Evolutionary conservation across 176 grass and related monocot genomes (phyloP), one percentile per base, ranked within the genome.

Genomic region (Oryza punctata): DNA sequence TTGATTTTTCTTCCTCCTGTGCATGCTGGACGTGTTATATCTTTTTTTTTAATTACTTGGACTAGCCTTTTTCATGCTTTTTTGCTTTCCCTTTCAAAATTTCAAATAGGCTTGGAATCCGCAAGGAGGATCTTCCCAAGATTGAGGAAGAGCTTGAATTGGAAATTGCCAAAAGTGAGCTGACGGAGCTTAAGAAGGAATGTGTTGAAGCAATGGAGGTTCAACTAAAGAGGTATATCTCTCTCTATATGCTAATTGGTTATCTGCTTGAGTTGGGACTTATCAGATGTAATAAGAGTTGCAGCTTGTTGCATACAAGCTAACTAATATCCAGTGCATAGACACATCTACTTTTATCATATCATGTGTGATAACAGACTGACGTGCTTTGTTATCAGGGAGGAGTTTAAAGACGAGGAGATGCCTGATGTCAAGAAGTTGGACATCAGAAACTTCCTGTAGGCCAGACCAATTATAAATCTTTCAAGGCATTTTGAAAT

Each of bases 401-500:
- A 99, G 83, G 97, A 99, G 81, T 99, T 99, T 46, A 90, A 96
- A 85, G 97, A 92, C 60, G 97, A 99, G 75, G 69, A 80, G 86
- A 92, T 96, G 93, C 88, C 91, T 86, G 91, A 96, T 69, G 78
- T 89, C 18, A 96, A 67, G 86, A 86, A 85, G 25, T 54, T 99
- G 83, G 97, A 99, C 79, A 95, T 99, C 46, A 92, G 97, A 84
- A 89, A 92, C 28, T 96, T 87, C 61, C 70, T 99, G 50, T 99
- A 90, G 80, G 69, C 29, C 40, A 80, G 68, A 75, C 32, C 13
- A 41, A 84, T 10, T 13, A 63, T 61, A 69, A 70, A 75, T 60
- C 46, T 28, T 26, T 38, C 35, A 4, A 0, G 79, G 79, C 32
- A 81, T 90, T 77, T 44, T 3, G 3, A 68, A 82, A 73, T 66